phyloP scores from a whole-genome alignment of 257 asterid species.

The Ligustrum vulgare region DNA sequence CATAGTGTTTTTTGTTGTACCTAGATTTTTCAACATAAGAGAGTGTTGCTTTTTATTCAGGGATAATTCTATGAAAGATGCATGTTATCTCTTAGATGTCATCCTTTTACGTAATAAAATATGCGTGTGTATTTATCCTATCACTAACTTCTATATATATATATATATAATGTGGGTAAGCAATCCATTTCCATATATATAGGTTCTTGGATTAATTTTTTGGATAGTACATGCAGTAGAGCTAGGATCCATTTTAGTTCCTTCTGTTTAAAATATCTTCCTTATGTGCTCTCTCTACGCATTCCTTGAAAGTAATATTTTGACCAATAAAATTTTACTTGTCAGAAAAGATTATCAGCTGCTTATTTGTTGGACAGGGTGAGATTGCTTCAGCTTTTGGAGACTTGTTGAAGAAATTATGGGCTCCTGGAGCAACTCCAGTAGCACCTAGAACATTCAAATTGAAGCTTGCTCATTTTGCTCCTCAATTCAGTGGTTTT shows the following conservation, averaged over 20 bases:
- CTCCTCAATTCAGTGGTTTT: slow-evolving; percentile 94
- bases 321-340: slow-evolving; percentile 12
- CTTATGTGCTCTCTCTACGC: neutral
- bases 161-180: too few species aligned
- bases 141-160: neutral
- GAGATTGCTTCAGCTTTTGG: too few species aligned
- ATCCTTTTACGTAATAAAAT: neutral
- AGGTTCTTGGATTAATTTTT: neutral
- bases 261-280: neutral
- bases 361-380: slow-evolving; percentile 51
- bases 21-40: neutral
- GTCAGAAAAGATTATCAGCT: slow-evolving; percentile 11
- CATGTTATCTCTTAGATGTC: neutral
- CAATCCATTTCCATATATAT: too few species aligned
- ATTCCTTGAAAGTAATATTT: neutral
- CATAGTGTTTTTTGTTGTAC: neutral
- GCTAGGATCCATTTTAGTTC: neutral
- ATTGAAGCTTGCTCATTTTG: slow-evolving; percentile 85
- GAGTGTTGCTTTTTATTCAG: neutral
- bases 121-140: neutral
- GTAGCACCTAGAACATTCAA: too few species aligned
- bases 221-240: neutral
- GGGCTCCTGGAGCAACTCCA: too few species aligned
- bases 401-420: too few species aligned
- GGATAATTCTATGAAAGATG: neutral